Percentiles rank a stretch among this genome's conserved stretches.
phyloP scores from a whole-genome alignment of 176 grass and related monocot genomes.

The Oryza glumipatula region DNA sequence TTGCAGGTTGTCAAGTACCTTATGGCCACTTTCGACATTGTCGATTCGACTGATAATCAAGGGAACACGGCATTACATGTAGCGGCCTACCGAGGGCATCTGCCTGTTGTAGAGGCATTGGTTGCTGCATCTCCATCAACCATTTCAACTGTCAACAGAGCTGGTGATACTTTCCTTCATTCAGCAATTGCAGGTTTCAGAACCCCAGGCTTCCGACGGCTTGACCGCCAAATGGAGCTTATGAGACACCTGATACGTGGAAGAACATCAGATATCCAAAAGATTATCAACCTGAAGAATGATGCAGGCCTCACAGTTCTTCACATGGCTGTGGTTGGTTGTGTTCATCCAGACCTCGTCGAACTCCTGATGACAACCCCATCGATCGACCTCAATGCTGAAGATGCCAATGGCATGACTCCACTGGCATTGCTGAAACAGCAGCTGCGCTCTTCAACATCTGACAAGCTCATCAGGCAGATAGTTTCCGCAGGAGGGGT shows the following conservation, averaged over 20 bases:
- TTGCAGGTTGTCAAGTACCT: conserved; percentile 77
- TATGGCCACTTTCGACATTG: conserved; percentile 57
- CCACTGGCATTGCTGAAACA: conserved; percentile 72
- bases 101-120: conserved; percentile 63
- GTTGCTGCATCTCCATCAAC: conserved; percentile 59
- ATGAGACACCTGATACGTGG: conserved; percentile 62
- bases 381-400: conserved; percentile 69
- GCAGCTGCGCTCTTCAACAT: conserved; percentile 70
- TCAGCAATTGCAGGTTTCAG: conserved; percentile 87
- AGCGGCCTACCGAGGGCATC: conserved; percentile 80
- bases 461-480: conserved; percentile 78
- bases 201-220: conserved; percentile 80
- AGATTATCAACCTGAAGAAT: conserved; percentile 81
- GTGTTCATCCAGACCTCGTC: conserved; percentile 70
- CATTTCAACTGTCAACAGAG: conserved; percentile 53
- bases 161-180: conserved; percentile 89
- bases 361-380: conserved; percentile 68
- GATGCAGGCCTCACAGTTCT: conserved; percentile 74
- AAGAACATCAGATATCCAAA: conserved; percentile 43
- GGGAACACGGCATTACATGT: conserved; percentile 94
- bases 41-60: conserved; percentile 67
- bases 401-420: conserved; percentile 73
- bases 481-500: conserved; percentile 81
- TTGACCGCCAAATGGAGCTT: conserved; percentile 85
- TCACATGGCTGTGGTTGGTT: conserved; percentile 82